A percentile compares a stretch with the other conserved stretches of the same genome.
Conservation (phyloP, 805 yeast species). For the Wickerhamia fluorescens region DNA sequence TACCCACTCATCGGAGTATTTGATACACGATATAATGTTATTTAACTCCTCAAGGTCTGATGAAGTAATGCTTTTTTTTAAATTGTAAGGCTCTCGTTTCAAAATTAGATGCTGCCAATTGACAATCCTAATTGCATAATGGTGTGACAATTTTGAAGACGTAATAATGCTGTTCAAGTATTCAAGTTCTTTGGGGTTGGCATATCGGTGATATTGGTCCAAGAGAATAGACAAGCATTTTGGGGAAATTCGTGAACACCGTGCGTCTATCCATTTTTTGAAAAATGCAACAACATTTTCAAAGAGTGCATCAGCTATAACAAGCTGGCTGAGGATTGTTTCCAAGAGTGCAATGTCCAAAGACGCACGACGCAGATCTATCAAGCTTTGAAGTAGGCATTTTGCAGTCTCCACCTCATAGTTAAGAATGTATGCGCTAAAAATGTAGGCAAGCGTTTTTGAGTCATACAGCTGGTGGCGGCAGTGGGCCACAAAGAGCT, state of each 20-base stretch:
- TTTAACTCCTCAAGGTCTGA: slow-evolving; percentile 18
- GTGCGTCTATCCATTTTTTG: slow-evolving; percentile 21
- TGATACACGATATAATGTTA: slow-evolving; percentile 9
- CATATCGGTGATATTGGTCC: slow-evolving; percentile 23
- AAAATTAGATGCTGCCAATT: slow-evolving; percentile 19
- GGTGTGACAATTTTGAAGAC: slow-evolving; percentile 12
- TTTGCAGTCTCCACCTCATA: slow-evolving; percentile 29
- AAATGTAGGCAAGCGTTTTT: slow-evolving; percentile 19
- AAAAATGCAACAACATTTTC: slow-evolving; percentile 19
- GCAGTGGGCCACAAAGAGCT: slow-evolving; percentile 15
- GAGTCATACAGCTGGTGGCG: slow-evolving; percentile 14
- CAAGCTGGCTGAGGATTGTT: slow-evolving; percentile 16
- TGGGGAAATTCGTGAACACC: slow-evolving; percentile 15
- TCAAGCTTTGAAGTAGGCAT: slow-evolving; percentile 16
- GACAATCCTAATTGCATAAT: slow-evolving; percentile 18
- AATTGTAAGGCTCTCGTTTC: slow-evolving; percentile 15
- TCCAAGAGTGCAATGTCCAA: slow-evolving; percentile 22
- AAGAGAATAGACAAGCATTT: slow-evolving; percentile 20
- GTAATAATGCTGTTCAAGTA: slow-evolving; percentile 14
- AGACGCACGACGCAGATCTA: slow-evolving; percentile 13
- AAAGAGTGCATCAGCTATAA: slow-evolving; percentile 22
- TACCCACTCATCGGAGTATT: slow-evolving; percentile 11
- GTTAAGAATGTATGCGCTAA: slow-evolving; percentile 23
- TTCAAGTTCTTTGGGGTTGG: slow-evolving; percentile 18
- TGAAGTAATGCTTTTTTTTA: slow-evolving; percentile 18